These are phyloP conservation scores for Alternaria sp. DNA, from an alignment of 2,329 filamentous ascomycete species.

Conservation along the genomic window DNA sequence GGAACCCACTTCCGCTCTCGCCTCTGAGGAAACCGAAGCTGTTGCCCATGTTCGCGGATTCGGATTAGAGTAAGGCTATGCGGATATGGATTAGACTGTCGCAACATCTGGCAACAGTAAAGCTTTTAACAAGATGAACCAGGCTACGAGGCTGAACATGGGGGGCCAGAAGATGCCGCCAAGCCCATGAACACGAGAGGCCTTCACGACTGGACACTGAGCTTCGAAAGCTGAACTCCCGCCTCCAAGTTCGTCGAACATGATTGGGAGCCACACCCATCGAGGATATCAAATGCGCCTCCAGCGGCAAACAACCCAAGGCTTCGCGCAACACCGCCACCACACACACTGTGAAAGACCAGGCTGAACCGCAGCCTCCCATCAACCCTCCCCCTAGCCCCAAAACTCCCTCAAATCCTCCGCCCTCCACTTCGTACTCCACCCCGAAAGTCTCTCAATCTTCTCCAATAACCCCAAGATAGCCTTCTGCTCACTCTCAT, in stretches of 20 bases:
- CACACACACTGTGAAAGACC: not conserved
- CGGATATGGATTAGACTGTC: not conserved
- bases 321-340: not conserved
- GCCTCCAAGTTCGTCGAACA: not conserved
- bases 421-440: slow-evolving; percentile 61
- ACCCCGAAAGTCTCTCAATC: slow-evolving; percentile 62
- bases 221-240: not conserved
- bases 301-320: not conserved
- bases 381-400: slow-evolving; percentile 39
- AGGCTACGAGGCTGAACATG: not conserved
- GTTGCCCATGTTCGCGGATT: not conserved
- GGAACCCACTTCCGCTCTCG: not conserved
- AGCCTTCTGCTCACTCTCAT: slow-evolving; percentile 51
- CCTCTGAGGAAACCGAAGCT: not conserved
- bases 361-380: not conserved
- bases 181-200: not conserved
- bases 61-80: not conserved
- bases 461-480: slow-evolving; percentile 57
- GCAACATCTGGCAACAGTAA: not conserved
- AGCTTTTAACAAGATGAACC: not conserved
- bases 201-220: not conserved
- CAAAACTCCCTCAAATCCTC: slow-evolving; percentile 61
- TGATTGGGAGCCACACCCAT: not conserved
- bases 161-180: not conserved
- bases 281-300: not conserved